Evolutionary conservation across 176 grass and related monocot genomes (phyloP).

Genomic region (Elaeis guineensis): DNA sequence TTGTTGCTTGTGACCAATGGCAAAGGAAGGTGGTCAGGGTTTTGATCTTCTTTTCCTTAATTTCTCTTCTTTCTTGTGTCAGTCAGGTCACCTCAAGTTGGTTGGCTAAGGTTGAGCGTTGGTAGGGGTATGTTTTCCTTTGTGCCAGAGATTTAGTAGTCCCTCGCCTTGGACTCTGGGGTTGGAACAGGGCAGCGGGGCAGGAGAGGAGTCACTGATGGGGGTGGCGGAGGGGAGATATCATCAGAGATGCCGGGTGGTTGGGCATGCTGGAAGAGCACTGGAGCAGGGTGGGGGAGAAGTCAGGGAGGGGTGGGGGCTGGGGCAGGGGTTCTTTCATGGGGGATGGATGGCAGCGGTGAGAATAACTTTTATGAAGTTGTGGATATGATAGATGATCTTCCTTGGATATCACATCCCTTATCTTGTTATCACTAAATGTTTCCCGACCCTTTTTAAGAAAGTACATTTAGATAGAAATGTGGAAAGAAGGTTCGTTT

Average conservation of each 20-base stretch:
- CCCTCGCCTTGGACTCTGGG: constrained; percentile 35
- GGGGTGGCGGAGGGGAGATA: constrained; percentile 12
- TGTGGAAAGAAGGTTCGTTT: no score
- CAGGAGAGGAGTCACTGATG: constrained; percentile 27
- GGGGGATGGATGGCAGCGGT: not conserved
- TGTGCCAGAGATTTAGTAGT: constrained; percentile 38
- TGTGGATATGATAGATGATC: no score
- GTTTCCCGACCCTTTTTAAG: no score
- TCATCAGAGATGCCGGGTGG: constrained; percentile 2
- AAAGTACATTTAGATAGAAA: no score
- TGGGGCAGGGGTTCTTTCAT: constrained; percentile 13
- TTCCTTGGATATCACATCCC: no score
- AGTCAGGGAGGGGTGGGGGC: constrained; percentile 24
- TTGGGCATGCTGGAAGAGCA: constrained; percentile 41
- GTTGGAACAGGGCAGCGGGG: constrained; percentile 2
- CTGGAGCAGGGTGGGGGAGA: constrained; percentile 32
- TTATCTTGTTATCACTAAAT: no score
- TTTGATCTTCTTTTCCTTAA: constrained; percentile 7
- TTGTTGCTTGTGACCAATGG: not conserved
- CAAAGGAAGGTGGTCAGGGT: not conserved
- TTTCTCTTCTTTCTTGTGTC: no score
- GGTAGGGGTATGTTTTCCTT: constrained; percentile 40
- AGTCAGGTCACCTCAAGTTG: constrained; percentile 15
- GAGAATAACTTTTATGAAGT: not conserved
- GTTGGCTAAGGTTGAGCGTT: constrained; percentile 40